phyloP scores from a whole-genome alignment of 2,329 filamentous ascomycete species.

The Scytalidium sp. region DNA sequence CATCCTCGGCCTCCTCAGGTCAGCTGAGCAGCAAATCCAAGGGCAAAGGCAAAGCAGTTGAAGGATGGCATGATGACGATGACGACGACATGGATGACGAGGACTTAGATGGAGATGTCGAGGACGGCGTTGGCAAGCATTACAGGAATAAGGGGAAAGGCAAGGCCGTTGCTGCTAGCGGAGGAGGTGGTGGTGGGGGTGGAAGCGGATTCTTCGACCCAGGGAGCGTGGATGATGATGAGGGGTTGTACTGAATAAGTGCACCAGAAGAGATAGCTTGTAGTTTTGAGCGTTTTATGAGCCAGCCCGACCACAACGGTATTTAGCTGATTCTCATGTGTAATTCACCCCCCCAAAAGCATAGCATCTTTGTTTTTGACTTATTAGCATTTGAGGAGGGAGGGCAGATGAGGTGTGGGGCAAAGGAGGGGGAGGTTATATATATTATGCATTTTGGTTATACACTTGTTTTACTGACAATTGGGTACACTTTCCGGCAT shows the following conservation, averaged over 20 bases:
- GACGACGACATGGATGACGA: slow-evolving; percentile 28
- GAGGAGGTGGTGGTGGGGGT: slow-evolving; percentile 28
- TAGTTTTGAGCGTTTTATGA: no score
- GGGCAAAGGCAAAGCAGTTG: background rate
- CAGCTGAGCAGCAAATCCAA: background rate
- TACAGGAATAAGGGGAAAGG: slow-evolving; percentile 52
- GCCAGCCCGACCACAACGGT: background rate
- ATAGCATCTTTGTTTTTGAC: no score
- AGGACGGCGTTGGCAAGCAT: slow-evolving; percentile 29
- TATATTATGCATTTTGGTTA: no score
- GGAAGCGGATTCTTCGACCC: slow-evolving; percentile 15
- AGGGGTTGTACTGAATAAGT: slow-evolving; percentile 28
- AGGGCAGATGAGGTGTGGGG: no score
- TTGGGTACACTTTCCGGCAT: no score
- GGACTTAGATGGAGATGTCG: slow-evolving; percentile 29
- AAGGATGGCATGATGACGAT: background rate
- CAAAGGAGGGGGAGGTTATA: no score
- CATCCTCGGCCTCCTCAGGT: background rate
- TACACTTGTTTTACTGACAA: no score
- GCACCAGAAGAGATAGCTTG: no score
- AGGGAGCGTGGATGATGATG: slow-evolving; percentile 26
- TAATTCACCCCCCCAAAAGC: no score
- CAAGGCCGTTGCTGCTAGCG: slow-evolving; percentile 46
- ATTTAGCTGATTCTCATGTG: no score
- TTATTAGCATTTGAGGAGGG: no score